Conservation (phyloP, 2,329 filamentous ascomycete species). For the Aureobasidium leucospermi region DNA sequence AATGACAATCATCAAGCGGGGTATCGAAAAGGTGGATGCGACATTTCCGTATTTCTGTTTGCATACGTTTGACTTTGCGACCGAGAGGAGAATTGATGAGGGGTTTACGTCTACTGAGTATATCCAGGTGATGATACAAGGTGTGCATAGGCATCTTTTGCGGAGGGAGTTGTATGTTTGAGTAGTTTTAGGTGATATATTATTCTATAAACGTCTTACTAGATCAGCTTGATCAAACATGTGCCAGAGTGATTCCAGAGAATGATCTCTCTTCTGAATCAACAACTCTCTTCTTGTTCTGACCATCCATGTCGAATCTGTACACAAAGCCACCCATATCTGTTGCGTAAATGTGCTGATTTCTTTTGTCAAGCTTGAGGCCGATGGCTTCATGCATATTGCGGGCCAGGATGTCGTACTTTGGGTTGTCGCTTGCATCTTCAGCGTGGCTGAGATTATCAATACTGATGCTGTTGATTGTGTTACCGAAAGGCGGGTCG, state of each 20-base stretch:
- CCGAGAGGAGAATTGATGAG: too few relatives aligned
- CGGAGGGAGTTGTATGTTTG: not conserved
- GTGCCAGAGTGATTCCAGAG: not conserved
- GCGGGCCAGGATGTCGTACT: slow-evolving; percentile 20
- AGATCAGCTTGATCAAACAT: not conserved
- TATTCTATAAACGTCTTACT: too few relatives aligned
- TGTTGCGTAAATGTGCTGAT: slow-evolving; percentile 32
- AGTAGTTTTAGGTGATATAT: too few relatives aligned
- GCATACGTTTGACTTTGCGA: too few relatives aligned
- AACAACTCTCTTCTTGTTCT: slow-evolving; percentile 6
- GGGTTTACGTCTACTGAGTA: too few relatives aligned
- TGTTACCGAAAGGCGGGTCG: slow-evolving; percentile 47
- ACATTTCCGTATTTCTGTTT: too few relatives aligned
- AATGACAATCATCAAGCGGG: too few relatives aligned
- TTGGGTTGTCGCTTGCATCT: not conserved
- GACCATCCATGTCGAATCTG: slow-evolving; percentile 3
- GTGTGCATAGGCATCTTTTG: not conserved
- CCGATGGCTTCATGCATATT: slow-evolving; percentile 44
- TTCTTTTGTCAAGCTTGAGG: slow-evolving; percentile 33
- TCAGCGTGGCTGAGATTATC: not conserved
- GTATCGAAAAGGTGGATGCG: too few relatives aligned
- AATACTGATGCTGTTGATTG: slow-evolving; percentile 36
- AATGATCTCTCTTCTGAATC: not conserved
- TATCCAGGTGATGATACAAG: not conserved
- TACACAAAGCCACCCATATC: slow-evolving; percentile 32